Percentiles rank a stretch among this genome's conserved stretches.
Conservation (phyloP, 2,329 filamentous ascomycete species). For the Monilinia aucupariae region DNA sequence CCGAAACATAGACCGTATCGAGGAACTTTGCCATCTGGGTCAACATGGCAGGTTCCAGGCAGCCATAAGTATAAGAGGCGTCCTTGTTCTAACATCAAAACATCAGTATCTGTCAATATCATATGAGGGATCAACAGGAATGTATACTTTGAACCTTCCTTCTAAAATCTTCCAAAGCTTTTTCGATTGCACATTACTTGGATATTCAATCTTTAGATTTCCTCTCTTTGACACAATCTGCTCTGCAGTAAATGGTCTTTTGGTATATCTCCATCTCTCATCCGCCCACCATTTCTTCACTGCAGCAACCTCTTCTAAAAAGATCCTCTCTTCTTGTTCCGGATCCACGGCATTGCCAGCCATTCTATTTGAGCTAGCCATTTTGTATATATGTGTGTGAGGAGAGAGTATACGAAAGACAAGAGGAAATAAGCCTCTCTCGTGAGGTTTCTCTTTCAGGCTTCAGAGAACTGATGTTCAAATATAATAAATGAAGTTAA, state of each 20-base stretch:
- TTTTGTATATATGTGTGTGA: slow-evolving; percentile 14
- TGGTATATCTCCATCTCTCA: slow-evolving; percentile 87
- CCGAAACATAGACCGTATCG: slow-evolving; percentile 97
- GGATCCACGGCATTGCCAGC: slow-evolving; percentile 51
- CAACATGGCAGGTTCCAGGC: slow-evolving; percentile 95
- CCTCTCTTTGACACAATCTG: slow-evolving; percentile 95
- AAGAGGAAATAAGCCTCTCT: background rate
- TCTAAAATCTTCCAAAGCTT: slow-evolving; percentile 94
- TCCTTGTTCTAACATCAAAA: slow-evolving; percentile 58
- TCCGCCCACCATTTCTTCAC: slow-evolving; percentile 95
- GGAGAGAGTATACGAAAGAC: slow-evolving; percentile 18
- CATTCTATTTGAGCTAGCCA: slow-evolving; percentile 46
- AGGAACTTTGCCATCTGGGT: slow-evolving; percentile 99
- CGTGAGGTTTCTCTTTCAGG: background rate
- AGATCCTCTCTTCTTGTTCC: slow-evolving; percentile 48
- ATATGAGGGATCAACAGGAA: background rate
- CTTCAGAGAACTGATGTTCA: background rate
- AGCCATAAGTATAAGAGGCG: slow-evolving; percentile 92
- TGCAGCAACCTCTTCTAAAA: slow-evolving; percentile 72
- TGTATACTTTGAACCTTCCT: slow-evolving; percentile 67
- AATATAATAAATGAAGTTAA: background rate
- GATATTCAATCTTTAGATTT: slow-evolving; percentile 83
- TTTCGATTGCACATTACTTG: slow-evolving; percentile 82
- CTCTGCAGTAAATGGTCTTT: slow-evolving; percentile 89
- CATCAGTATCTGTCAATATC: background rate